Base-by-base conservation (phyloP, 352 stramenopile genomes). In the Pythium aristosporum region DNA sequence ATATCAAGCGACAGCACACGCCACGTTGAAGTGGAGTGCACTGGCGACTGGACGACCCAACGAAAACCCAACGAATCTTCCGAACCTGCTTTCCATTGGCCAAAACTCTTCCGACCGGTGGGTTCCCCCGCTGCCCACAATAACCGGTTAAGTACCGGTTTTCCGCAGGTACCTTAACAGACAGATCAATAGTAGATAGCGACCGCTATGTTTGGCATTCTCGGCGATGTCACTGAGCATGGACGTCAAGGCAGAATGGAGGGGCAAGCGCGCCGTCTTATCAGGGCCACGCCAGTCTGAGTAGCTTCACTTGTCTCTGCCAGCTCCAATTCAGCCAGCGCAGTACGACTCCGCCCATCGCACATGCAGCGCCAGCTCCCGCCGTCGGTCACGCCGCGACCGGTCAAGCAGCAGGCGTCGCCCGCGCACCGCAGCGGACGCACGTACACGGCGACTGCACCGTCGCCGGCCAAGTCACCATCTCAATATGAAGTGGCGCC, bases 321-420 rank as follows among this genome's bases (percentile, higher is more conserved):
- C 15, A 2, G 36, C 15, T 42, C 36, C 1, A 42, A 42, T 11
- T 42, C 9, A 42, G 6, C 36, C 2, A 42, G 15, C 5, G 36
- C 36, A 7, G 9, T 5, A 42, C 36, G 36, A 5, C 36, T 11
- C 36, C 36, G 36, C 10, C 2, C 42, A 23, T 10, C 42, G 18
- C 11, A 20, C 5, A 61, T 68, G 65, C 52, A 68, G 43, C 72
- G 74, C 46, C 82, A 78, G 48, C 72, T 91, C 63, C 75, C 82
- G 28, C 77, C 80, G 53, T 77, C 82, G 16, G 73, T 89, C 49
- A 91, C 77, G 25, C 82, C 82, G 39, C 79, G 82, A 5, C 82
- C 82, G 0, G 55, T 77, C 16, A 89, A 91, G 63, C 18, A 50
- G 65, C n/a, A 67, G 47, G 39, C 21, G 37, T 23, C 64, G 13